Base-by-base conservation (phyloP, 2,329 filamentous ascomycete genomes). In the Ascochyta viciae-villosae region DNA sequence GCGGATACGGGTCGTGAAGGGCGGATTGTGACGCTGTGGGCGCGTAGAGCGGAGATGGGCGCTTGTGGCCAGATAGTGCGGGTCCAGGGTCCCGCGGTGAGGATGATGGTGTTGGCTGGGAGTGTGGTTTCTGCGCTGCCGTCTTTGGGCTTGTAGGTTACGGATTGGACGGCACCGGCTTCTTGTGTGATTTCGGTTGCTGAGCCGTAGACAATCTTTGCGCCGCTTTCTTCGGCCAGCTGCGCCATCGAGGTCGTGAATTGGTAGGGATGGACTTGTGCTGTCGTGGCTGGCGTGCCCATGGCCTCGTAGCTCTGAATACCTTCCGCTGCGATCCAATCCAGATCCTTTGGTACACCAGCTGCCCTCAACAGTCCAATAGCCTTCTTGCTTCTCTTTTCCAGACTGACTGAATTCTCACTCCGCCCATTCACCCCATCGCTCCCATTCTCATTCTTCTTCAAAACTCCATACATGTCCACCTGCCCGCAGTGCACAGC, bases 241-340 rank as follows among this genome's bases (percentile, higher is more conserved):
- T 86, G 80, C 4, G 90, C 91, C 62, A 98, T 96, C 15, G 87
- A 83, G 0, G 86, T 94, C 0, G 95, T 98, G 72, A 99, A 98
- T 40, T 92, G 87, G 59, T 89, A 90, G 0, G 95, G 95, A 69
- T 99, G 94, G 3, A 98, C 94, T 76, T 99, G 95, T 0, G 95
- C 91, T 1, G 95, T 98, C 58, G 92, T 90, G 1, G 83, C 84
- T 0, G 87, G 85, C 3, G 86, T 88, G 2, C 91, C 92, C 92
- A 98, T 97, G 71, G 89, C 87, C 31, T 91, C 86, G 76, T 96
- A 98, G 19, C 82, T 81, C 49, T 80, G 79, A 22, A 96, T 78
- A 2, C 87, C 79, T 4, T 88, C 85, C 1, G 83, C 78, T 48
- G 90, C 85, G 38, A 98, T 82, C 92, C 93, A 99, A 74, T 96